phyloP scores from a whole-genome alignment of 768 basidiomycete species.

The Termitomyces sp. region DNA sequence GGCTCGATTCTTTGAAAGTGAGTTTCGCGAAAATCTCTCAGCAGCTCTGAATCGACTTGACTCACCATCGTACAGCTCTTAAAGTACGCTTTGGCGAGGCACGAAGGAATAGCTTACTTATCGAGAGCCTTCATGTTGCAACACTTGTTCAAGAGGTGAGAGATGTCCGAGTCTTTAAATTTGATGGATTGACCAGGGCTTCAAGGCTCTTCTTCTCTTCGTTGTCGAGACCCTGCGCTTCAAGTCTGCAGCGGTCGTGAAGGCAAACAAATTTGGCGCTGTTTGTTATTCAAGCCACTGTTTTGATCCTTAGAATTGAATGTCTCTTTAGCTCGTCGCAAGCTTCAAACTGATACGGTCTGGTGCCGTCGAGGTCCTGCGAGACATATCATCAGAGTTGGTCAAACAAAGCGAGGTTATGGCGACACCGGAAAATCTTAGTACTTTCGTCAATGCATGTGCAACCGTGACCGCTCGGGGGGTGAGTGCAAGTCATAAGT shows the following conservation, averaged over 20 bases:
- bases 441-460: conserved; percentile 48
- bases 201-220: conserved; percentile 71
- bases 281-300: conserved; percentile 36
- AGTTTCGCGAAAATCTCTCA: conserved; percentile 6
- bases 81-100: conserved; percentile 44
- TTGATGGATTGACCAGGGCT: conserved; percentile 3
- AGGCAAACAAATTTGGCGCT: conserved; percentile 66
- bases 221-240: conserved; percentile 68
- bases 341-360: conserved; percentile 60
- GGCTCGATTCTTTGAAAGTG: conserved; percentile 59
- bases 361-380: conserved; percentile 45
- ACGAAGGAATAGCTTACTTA: conserved; percentile 36
- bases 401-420: conserved; percentile 46
- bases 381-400: conserved; percentile 52
- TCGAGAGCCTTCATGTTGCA: conserved; percentile 66
- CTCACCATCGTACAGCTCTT: conserved; percentile 37
- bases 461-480: conserved; percentile 28
- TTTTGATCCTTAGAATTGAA: background rate
- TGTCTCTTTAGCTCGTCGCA: conserved; percentile 48
- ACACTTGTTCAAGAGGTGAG: conserved; percentile 70
- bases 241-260: conserved; percentile 63
- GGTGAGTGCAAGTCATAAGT: conserved; percentile 19
- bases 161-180: background rate
- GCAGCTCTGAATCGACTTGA: background rate
- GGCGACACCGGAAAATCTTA: conserved; percentile 47